Evolutionary conservation across 352 stramenopile genomes (phyloP), one percentile per base, ranked within the genome.

Genomic region (Sclerospora graminicola): DNA sequence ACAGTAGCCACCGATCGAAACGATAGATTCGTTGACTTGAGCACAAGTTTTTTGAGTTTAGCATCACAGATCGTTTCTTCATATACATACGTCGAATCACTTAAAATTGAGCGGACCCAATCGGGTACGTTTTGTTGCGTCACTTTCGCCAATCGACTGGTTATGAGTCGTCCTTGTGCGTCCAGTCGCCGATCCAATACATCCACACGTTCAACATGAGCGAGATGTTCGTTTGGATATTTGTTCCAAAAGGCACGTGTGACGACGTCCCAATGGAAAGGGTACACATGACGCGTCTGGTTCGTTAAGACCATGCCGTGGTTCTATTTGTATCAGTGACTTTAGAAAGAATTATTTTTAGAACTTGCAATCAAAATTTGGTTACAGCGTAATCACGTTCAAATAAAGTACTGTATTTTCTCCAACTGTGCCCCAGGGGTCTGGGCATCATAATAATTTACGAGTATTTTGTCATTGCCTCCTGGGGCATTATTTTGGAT

Each of bases 211-310:
- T 92, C 80, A 16, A 92, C 73, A 43, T 89, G 80, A 18, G 72
- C 53, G 9, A 92, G 74, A 42, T 57, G 64, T 48, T 76, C 60
- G 53, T 92, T 88, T 44, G 80, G 80, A 57, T 92, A 92, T 54
- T 92, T 92, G 71, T 92, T 89, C 77, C 77, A 92, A 61, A 89
- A 89, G 29, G 80, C 80, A 48, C 77, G 77, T 28, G 77, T 85
- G 32, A 92, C 80, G 33, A 92, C 75, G 60, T 82, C 73, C 80
- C 80, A 91, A 8, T 70, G 55, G 60, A 85, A 91, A 28, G 76
- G 76, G 45, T 91, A 91, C 44, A 75, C 71, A 54, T 91, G 66
- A 41, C 55, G 54, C 26, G 80, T 91, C 48, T 81, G 69, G 39
- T 76, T 78, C 8, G 75, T 85, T 32, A 85, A 55, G 48, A 91